phyloP scores from a whole-genome alignment of 805 yeast genomes.

The Gaillardinia entomophila region DNA sequence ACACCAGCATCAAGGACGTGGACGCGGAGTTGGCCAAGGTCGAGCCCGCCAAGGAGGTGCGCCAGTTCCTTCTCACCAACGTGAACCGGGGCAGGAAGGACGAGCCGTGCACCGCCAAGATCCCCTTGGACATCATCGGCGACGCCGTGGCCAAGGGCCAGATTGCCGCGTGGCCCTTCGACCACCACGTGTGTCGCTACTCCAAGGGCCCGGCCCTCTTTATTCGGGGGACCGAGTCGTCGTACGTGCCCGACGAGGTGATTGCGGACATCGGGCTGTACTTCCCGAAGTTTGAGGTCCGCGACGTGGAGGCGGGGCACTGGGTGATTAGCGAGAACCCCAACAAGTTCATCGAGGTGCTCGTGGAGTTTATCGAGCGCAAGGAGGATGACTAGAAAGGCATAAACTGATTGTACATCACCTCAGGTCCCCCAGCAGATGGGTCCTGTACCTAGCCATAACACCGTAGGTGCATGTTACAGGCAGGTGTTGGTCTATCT shows the following conservation, averaged over 20 bases:
- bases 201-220: slow-evolving; percentile 65
- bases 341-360: slow-evolving; percentile 56
- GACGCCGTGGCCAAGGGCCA: slow-evolving; percentile 58
- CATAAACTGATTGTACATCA: too few relatives aligned
- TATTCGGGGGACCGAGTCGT: slow-evolving; percentile 70
- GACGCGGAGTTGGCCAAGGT: slow-evolving; percentile 55
- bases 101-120: slow-evolving; percentile 43
- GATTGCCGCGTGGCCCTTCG: slow-evolving; percentile 75
- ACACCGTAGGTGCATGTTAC: too few relatives aligned
- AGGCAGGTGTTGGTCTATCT: too few relatives aligned
- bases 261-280: slow-evolving; percentile 65
- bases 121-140: slow-evolving; percentile 70
- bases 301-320: slow-evolving; percentile 82
- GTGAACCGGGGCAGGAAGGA: slow-evolving; percentile 39
- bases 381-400: slow-evolving; percentile 39
- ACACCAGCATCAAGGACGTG: slow-evolving; percentile 58
- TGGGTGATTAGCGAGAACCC: slow-evolving; percentile 93
- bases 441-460: too few relatives aligned
- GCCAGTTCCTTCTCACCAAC: slow-evolving; percentile 77
- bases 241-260: slow-evolving; percentile 78
- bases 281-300: slow-evolving; percentile 72
- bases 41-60: slow-evolving; percentile 53
- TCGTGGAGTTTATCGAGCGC: slow-evolving; percentile 57
- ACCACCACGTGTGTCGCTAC: slow-evolving; percentile 48
- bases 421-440: too few relatives aligned